Conservation (phyloP, 2,329 filamentous ascomycete genomes). For the Metarhizium sp. region DNA sequence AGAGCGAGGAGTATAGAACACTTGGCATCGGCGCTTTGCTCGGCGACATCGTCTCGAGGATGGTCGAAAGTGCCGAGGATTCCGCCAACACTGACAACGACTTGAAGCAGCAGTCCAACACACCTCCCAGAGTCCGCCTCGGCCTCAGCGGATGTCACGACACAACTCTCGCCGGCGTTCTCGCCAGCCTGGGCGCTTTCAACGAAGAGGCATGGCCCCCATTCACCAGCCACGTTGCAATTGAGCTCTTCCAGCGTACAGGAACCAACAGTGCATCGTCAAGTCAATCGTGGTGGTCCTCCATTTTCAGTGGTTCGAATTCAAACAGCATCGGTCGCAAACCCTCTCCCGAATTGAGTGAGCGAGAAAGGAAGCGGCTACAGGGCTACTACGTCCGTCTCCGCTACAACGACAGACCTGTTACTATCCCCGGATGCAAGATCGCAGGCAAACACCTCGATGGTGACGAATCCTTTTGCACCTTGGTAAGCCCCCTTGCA, state of each 20-base stretch:
- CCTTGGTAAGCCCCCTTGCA: constrained; percentile 49
- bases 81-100: constrained; percentile 46
- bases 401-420: constrained; percentile 79
- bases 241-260: constrained; percentile 72
- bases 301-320: constrained; percentile 17
- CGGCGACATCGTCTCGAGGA: constrained; percentile 71
- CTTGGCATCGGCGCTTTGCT: constrained; percentile 79
- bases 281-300: constrained; percentile 13
- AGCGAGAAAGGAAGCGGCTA: constrained; percentile 48
- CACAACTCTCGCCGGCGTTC: constrained; percentile 74
- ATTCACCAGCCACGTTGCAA: constrained; percentile 83
- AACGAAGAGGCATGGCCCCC: constrained; percentile 72
- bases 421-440: constrained; percentile 76
- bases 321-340: constrained; percentile 50
- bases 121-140: constrained; percentile 51
- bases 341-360: constrained; percentile 43
- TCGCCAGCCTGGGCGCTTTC: constrained; percentile 74
- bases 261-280: constrained; percentile 17
- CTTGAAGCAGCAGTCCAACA: constrained; percentile 20
- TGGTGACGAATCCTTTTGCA: constrained; percentile 85
- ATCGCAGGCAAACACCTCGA: constrained; percentile 70
- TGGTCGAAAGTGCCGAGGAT: constrained; percentile 56
- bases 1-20: constrained; percentile 77
- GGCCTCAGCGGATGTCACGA: constrained; percentile 84
- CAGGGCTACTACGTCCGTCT: constrained; percentile 80